Evolutionary conservation across 306 rosid species (phyloP), one percentile per base, ranked within the genome.

Genomic region (Rosa lucieae): DNA sequence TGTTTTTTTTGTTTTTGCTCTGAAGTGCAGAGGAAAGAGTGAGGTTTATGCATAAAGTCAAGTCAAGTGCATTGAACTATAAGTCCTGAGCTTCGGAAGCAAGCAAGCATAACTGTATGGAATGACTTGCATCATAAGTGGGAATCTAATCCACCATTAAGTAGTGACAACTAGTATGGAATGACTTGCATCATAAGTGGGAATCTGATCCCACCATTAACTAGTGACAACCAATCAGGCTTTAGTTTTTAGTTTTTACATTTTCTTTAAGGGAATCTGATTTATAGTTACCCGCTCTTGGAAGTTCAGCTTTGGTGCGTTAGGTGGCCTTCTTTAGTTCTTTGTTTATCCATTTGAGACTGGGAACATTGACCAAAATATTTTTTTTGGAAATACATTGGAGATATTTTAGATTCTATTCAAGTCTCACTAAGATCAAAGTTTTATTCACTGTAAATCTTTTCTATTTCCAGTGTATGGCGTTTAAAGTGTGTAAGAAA

Each of bases 271-370:
- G 61, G 62, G 62, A 56, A 56, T 56, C 26, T n/a, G 1, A n/a
- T 20, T 8, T n/a, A n/a, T 56, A 11, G 7, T 56, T 56, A n/a
- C 26, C 62, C 8, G 62, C 62, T 56, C 29, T 56, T 55, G 11
- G 61, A 55, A 55, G 61, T 20, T 55, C 23, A 55, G 26, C 9
- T 17, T 32, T 32, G 37, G 37, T 32, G 37, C 37, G 0, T 1
- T 47, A 23, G 51, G 51, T 51, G 56, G 20, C 56, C 17, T 48
- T 48, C 15, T 48, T 48, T 48, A 32, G 7, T 55, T 51, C n/a
- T 59, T 89, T 88, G 65, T 90, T 55, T 55, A 55, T n/a, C 23
- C n/a, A 13, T 68, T 40, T 48, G 80, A 32, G 37, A 56, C 29
- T n/a, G 26, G 2, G 63, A 56, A 53, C 32, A 58, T 58, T 8